A percentile compares a stretch with the other conserved stretches of the same genome.
phyloP scores from a whole-genome alignment of 2,329 filamentous ascomycete species.

The Arthrobotrys conoides region DNA sequence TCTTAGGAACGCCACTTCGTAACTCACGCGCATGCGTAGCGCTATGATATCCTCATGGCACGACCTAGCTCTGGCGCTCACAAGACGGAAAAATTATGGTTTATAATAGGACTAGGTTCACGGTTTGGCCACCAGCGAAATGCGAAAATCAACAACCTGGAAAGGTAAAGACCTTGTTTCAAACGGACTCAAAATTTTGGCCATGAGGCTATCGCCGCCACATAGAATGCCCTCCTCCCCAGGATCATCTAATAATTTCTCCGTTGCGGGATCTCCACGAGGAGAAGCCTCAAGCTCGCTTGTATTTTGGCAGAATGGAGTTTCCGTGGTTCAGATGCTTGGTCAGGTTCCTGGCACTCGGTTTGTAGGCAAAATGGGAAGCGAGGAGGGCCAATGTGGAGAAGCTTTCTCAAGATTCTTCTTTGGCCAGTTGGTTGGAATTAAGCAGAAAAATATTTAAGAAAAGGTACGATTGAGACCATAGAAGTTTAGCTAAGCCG shows the following conservation, averaged over 20 bases:
- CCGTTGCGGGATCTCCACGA: constrained; percentile 21
- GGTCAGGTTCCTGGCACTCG: not conserved
- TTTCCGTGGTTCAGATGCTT: constrained; percentile 27
- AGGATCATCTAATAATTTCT: constrained; percentile 17
- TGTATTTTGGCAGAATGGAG: constrained; percentile 37
- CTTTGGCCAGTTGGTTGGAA: constrained; percentile 6
- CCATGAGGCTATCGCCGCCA: constrained; percentile 16
- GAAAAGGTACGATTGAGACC: constrained; percentile 11
- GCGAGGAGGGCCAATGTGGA: constrained; percentile 7
- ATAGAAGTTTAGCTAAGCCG: not conserved
- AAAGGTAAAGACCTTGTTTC: not conserved
- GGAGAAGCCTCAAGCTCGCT: constrained; percentile 18
- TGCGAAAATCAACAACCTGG: not conserved
- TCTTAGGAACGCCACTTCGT: not conserved
- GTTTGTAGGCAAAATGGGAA: constrained; percentile 39
- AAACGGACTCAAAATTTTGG: not conserved
- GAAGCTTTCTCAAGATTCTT: constrained; percentile 22
- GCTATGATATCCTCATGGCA: not conserved
- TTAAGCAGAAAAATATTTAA: constrained; percentile 10
- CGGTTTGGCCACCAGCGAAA: not conserved
- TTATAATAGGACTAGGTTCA: not conserved
- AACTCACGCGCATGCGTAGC: not conserved
- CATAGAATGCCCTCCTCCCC: not conserved
- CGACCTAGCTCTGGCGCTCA: not conserved
- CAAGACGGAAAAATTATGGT: constrained; percentile 47